Percentiles rank a stretch among this genome's conserved stretches.
These are phyloP conservation scores for Aureobasidium sp. DNA, from an alignment of 2,329 filamentous ascomycete species.

Conservation along the genomic window DNA sequence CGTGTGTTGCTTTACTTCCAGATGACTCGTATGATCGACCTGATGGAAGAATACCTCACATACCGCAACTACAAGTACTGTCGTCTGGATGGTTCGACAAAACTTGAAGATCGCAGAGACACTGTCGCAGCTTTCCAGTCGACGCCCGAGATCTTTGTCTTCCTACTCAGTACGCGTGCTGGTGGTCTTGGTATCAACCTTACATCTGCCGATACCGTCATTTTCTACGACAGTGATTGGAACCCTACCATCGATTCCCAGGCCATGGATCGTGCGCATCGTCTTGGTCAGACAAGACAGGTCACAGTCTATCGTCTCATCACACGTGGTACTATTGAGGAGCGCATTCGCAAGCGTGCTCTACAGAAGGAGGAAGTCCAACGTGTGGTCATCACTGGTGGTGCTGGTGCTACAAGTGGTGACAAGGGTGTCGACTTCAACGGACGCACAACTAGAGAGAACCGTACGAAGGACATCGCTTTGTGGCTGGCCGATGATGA, in stretches of 20 bases:
- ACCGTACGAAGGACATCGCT: slow-evolving; percentile 94
- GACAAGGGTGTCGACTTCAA: slow-evolving; percentile 73
- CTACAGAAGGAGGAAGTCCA: slow-evolving; percentile 98
- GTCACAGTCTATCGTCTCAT: slow-evolving; percentile 98
- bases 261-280: slow-evolving; percentile 97
- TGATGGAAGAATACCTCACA: slow-evolving; percentile 98
- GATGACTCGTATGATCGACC: slow-evolving; percentile 99
- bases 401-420: slow-evolving; percentile 55
- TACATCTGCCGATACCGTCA: slow-evolving; percentile 93
- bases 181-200: slow-evolving; percentile 98
- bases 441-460: slow-evolving; percentile 70
- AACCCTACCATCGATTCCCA: slow-evolving; percentile 98
- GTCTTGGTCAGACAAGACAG: slow-evolving; percentile 89
- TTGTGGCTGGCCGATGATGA: slow-evolving; percentile 99
- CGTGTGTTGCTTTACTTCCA: slow-evolving; percentile 98
- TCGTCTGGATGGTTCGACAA: slow-evolving; percentile 91
- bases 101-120: slow-evolving; percentile 91
- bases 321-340: slow-evolving; percentile 92
- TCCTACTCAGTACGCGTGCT: slow-evolving; percentile 88
- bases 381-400: slow-evolving; percentile 89
- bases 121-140: slow-evolving; percentile 97
- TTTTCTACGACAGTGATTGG: slow-evolving; percentile 99
- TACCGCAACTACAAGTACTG: slow-evolving; percentile 99
- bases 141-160: slow-evolving; percentile 90
- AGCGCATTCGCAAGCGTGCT: slow-evolving; percentile 93